Evolutionary conservation across 768 basidiomycete genomes (phyloP).

Genomic region (Leccinellum rugosiceps): DNA sequence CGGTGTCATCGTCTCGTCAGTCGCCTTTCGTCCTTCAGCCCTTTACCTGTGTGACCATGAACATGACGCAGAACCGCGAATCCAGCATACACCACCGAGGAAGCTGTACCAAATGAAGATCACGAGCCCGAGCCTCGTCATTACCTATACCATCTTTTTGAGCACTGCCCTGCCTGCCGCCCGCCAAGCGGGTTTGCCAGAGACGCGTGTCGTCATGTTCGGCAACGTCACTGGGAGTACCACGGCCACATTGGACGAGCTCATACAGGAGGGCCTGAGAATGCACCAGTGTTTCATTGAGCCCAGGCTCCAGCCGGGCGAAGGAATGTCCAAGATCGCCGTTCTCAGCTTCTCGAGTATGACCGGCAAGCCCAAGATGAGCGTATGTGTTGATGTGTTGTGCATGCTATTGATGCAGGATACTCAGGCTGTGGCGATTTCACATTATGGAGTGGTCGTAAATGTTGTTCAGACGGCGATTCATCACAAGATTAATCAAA

Average conservation of each 20-base stretch:
- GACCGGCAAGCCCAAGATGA: slow-evolving; percentile 48
- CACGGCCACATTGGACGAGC: slow-evolving; percentile 38
- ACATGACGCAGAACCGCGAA: slow-evolving; percentile 30
- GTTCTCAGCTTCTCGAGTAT: slow-evolving; percentile 79
- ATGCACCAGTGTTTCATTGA: slow-evolving; percentile 42
- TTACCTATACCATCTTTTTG: slow-evolving; percentile 30
- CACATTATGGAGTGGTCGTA: slow-evolving; percentile 62
- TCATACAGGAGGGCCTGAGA: slow-evolving; percentile 44
- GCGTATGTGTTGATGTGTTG: background rate
- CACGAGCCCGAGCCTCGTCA: slow-evolving; percentile 27
- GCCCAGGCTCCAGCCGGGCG: too few species aligned
- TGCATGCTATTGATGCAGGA: background rate
- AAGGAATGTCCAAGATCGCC: slow-evolving; percentile 55
- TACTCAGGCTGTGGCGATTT: slow-evolving; percentile 57
- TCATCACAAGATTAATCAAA: slow-evolving; percentile 43
- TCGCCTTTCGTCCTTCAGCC: background rate
- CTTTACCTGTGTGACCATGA: background rate
- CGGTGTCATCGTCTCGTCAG: slow-evolving; percentile 54
- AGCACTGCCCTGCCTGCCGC: slow-evolving; percentile 30
- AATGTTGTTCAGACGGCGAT: slow-evolving; percentile 60
- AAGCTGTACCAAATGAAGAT: slow-evolving; percentile 29
- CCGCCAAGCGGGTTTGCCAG: slow-evolving; percentile 27
- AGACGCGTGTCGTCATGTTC: slow-evolving; percentile 28
- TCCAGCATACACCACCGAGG: slow-evolving; percentile 33
- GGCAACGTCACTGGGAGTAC: slow-evolving; percentile 13